phyloP scores from a whole-genome alignment of 1,284 basidiomycete species.

The Naganishia albida region DNA sequence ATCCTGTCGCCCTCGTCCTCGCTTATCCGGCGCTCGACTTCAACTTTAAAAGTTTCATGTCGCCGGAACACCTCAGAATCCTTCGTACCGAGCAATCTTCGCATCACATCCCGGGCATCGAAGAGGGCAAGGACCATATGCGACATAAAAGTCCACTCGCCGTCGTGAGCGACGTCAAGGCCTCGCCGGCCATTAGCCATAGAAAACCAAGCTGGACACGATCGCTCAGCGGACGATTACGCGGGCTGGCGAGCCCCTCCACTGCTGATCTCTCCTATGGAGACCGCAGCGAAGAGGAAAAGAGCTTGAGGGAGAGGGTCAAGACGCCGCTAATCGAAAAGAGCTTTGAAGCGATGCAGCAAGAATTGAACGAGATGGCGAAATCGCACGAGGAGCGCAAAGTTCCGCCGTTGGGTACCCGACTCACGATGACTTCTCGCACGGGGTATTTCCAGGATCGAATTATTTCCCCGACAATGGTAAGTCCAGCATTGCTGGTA shows the following conservation, averaged over 20 bases:
- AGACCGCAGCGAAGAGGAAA: conserved; percentile 50
- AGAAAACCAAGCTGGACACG: conserved; percentile 35
- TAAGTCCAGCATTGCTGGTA: conserved; percentile 54
- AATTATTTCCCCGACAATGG: conserved; percentile 88
- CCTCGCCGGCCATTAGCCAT: conserved; percentile 56
- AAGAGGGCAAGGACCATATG: conserved; percentile 83
- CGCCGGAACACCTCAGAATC: conserved; percentile 77
- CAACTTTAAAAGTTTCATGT: conserved; percentile 98
- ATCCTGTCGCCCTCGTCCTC: conserved; percentile 78
- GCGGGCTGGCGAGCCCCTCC: conserved; percentile 10
- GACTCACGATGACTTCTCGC: conserved; percentile 93
- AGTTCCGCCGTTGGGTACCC: conserved; percentile 66
- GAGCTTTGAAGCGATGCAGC: conserved; percentile 36
- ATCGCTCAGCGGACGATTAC: conserved; percentile 22
- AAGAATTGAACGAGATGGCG: conserved; percentile 34
- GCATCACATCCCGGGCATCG: conserved; percentile 61
- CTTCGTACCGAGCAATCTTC: conserved; percentile 77
- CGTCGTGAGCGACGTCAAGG: conserved; percentile 71
- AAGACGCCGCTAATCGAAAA: conserved; percentile 51
- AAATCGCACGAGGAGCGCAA: conserved; percentile 43
- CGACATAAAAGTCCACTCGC: conserved; percentile 80
- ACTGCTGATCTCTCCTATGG: not conserved
- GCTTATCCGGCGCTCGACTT: conserved; percentile 78
- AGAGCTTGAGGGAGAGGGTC: conserved; percentile 53
- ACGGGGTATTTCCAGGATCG: conserved; percentile 92